Evolutionary conservation across 2,329 filamentous ascomycete species (phyloP), one percentile per base, ranked within the genome.

Genomic region (Blastomyces silverae): DNA sequence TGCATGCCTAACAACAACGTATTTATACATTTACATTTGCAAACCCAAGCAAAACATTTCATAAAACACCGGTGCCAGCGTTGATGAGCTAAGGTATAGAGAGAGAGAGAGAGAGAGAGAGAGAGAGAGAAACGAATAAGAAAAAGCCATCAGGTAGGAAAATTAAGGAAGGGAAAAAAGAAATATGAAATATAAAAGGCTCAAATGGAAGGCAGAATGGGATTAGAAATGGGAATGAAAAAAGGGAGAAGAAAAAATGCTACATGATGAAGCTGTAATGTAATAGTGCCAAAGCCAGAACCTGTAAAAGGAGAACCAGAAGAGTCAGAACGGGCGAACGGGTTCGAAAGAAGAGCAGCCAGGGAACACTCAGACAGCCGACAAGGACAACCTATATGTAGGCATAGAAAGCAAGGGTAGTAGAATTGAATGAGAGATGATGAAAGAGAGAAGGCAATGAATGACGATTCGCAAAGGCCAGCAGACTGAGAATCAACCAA

Each of bases 401-500:
- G 39, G 39, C 13, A 2, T 42, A 15, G 13, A 44, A 44, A 44
- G 15, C 28, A 28, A 28, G 28, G 28, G 28, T 3, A 28, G 28
- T 28, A 28, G 28, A 28, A 28, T 28, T 3, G 28, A 28, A 28
- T 28, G 28, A 44, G 28, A 46, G 61, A 20, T 8, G n/a, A n/a
- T 15, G 46, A 46, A 48, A 34, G 20, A 62, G 3, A 11, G 25
- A n/a, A 48, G 34, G 34, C 31, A 60, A 44, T 34, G 61, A 56
- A 48, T 56, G 17, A 44, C 13, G 17, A 34, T 34, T 34, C 31
- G 31, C 31, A 34, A 34, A 34, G 31, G 22, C 48, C 11, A 31
- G n/a, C 46, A 52, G 61, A 34, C 48, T 39, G 46, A 48, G 28
- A 46, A 61, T 28, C 65, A 61, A 67, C 31, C 3, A 34, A 34